Base-by-base conservation (phyloP, 805 yeast genomes). In the Candida silvicultrix region DNA sequence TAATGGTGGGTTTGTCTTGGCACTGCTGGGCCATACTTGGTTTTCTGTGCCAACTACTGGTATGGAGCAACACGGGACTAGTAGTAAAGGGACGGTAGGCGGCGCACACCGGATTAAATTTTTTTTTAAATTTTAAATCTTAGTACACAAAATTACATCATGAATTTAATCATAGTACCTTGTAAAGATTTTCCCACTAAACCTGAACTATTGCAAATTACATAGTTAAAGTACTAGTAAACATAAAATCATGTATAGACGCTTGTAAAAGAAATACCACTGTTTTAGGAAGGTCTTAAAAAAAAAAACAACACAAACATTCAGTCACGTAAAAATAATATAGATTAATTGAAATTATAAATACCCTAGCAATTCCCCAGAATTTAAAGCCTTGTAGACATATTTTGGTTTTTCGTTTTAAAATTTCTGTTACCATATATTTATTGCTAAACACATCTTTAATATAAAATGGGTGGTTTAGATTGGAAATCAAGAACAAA, bases 401-500 rank as follows among this genome's bases (percentile, higher is more conserved):
- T 23, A 5, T 23, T 23, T 23, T 23, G 9, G 5, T 23, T 23
- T 23, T 23, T 23, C 25, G 9, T 9, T 6, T 23, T 23, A 23
- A 23, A 23, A 9, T 23, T 23, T n/a, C n/a, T n/a, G n/a, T n/a
- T n/a, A n/a, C 25, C 9, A 23, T 23, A 23, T 6, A 23, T 23
- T 23, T 23, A 23, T 23, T 23, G 25, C 25, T 23, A 23, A 23
- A 23, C 34, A 31, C 34, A 31, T 31, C 7, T 31, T 12, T 5
- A 7, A 10, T 31, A 32, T 19, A 32, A n/a, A 7, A 15, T 6
- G 35, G 6, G 22, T 7, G 38, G 38, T 35, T 35, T 35, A 35
- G 38, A 35, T 35, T 35, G 38, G 38, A 35, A 35, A 35, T 35
- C 38, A 35, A 71, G 72, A 65, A 77, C 82, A 38, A 72, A 75